These are phyloP conservation scores for Auxenochlorella pyrenoidosa DNA, from an alignment of 139 green algal species.

Conservation along the genomic window DNA sequence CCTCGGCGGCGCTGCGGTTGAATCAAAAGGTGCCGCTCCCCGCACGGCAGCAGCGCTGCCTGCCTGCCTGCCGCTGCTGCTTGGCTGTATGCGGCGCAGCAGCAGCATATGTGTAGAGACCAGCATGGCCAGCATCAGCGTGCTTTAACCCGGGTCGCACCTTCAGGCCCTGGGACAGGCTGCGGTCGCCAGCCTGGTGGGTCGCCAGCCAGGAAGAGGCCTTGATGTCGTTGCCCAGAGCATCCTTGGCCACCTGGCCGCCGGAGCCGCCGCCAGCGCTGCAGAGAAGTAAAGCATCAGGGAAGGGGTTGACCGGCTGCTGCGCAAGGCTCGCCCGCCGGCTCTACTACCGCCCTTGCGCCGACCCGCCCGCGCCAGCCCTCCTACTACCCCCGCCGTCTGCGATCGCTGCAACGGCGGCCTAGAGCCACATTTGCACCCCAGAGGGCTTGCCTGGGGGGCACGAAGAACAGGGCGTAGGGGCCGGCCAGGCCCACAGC, in stretches of 20 bases:
- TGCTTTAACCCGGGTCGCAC: slow-evolving; percentile 37
- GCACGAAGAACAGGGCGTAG: slow-evolving; percentile 87
- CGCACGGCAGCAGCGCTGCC: no score
- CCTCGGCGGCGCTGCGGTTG: no score
- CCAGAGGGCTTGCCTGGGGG: slow-evolving; percentile 55
- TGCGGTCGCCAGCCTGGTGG: slow-evolving; percentile 86
- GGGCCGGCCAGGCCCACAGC: slow-evolving; percentile 63
- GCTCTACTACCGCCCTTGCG: not conserved
- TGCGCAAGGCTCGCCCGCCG: no score
- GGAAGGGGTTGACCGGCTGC: no score
- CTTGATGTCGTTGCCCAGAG: slow-evolving; percentile 93
- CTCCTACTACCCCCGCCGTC: not conserved
- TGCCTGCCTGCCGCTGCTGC: not conserved
- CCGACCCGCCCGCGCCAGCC: not conserved
- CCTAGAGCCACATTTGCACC: not conserved
- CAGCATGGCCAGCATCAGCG: not conserved
- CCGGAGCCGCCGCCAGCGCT: slow-evolving; percentile 80
- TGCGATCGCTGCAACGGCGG: not conserved
- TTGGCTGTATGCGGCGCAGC: not conserved
- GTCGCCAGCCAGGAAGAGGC: slow-evolving; percentile 83
- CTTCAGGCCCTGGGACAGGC: slow-evolving; percentile 97
- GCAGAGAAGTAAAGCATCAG: slow-evolving; percentile 1
- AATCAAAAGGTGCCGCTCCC: no score
- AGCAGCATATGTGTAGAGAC: not conserved
- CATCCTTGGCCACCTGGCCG: slow-evolving; percentile 93